Evolutionary conservation across 208 protist species (phyloP).

Genomic region (Acanthamoeba sp.): DNA sequence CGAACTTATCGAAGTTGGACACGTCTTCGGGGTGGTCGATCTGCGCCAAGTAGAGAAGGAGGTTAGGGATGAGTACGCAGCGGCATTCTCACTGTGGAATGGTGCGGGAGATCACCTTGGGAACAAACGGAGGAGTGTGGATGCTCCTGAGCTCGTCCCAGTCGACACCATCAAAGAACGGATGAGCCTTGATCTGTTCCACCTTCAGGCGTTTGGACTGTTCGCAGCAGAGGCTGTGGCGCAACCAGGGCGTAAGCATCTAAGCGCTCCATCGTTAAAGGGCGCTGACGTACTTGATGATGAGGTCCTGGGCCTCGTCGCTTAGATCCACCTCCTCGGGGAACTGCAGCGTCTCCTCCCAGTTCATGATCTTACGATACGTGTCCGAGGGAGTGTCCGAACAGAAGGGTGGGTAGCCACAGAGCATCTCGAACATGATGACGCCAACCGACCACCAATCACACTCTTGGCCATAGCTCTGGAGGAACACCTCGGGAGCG

Average conservation of each 20-base stretch:
- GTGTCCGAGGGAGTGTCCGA: constrained; percentile 93
- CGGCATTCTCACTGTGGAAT: background rate
- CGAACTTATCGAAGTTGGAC: constrained; percentile 73
- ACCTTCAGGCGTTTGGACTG: constrained; percentile 67
- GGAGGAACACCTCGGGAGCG: constrained; percentile 95
- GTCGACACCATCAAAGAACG: constrained; percentile 89
- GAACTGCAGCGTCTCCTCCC: constrained; percentile 94
- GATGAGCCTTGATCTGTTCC: constrained; percentile 83
- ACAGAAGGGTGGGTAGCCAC: constrained; percentile 97
- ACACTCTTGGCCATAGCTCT: constrained; percentile 96
- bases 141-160: constrained; percentile 84
- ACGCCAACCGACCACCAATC: constrained; percentile 99
- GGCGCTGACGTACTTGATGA: constrained; percentile 88
- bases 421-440: constrained; percentile 98
- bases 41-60: background rate
- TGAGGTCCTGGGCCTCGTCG: constrained; percentile 94
- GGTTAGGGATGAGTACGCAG: background rate
- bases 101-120: constrained; percentile 68
- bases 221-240: constrained; percentile 44
- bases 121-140: constrained; percentile 86
- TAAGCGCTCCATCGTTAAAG: too few species aligned
- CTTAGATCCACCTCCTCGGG: constrained; percentile 91
- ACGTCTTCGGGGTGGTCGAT: constrained; percentile 57
- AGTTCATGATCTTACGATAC: constrained; percentile 96
- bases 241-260: too few species aligned